Conservation (phyloP, 164 flowering plant genomes). For the Berberis thunbergii region DNA sequence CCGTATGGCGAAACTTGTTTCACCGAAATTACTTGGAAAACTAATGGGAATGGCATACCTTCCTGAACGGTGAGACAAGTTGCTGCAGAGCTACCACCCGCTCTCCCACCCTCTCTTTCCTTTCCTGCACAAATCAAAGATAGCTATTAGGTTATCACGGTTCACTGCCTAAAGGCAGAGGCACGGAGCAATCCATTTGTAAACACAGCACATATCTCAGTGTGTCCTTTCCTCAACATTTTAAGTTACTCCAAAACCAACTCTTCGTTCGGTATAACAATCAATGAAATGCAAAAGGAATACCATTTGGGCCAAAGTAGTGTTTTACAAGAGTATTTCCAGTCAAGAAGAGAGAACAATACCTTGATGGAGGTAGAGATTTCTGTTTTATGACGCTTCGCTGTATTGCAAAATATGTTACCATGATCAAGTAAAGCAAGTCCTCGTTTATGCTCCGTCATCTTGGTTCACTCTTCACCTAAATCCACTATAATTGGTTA, state of each 20-base stretch:
- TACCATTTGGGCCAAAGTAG: not conserved
- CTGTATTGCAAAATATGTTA: conserved; percentile 23
- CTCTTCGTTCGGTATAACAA: not conserved
- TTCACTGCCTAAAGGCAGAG: not conserved
- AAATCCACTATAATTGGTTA: not conserved
- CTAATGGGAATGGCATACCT: conserved; percentile 29
- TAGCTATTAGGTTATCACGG: not conserved
- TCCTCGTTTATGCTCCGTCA: conserved; percentile 57
- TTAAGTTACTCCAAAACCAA: no score
- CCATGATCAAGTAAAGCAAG: conserved; percentile 33
- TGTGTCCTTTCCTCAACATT: not conserved
- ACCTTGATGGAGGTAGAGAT: conserved; percentile 49
- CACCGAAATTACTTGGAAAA: not conserved
- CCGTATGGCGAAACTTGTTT: not conserved
- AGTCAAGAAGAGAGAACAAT: conserved; percentile 1
- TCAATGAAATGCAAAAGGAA: not conserved
- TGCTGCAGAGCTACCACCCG: conserved; percentile 64
- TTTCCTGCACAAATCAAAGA: conserved; percentile 36
- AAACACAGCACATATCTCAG: no score
- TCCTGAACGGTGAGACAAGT: conserved; percentile 90
- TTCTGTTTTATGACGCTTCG: conserved; percentile 51
- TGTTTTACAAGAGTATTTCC: not conserved
- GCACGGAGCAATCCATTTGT: not conserved
- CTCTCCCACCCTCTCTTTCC: conserved; percentile 78
- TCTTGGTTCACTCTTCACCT: conserved; percentile 18